Evolutionary conservation across 1,284 basidiomycete genomes (phyloP).

Genomic region (Volvariella volvacea): DNA sequence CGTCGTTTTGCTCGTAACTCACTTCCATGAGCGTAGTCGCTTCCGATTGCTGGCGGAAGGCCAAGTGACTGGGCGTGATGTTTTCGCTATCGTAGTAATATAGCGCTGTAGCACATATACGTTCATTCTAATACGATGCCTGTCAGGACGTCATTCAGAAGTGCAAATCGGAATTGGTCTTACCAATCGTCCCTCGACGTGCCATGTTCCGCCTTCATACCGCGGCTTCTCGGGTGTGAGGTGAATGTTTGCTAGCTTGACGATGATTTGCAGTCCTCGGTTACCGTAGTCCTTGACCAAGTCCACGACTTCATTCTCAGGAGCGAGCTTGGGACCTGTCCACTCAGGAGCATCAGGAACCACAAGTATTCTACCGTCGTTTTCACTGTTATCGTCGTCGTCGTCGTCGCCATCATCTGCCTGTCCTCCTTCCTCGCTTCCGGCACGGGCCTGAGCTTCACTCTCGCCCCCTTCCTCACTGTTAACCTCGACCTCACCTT

Average conservation of each 20-base stretch:
- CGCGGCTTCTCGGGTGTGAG: slow-evolving; percentile 35
- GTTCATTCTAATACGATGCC: slow-evolving; percentile 33
- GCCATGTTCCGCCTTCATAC: slow-evolving; percentile 30
- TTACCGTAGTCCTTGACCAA: slow-evolving; percentile 9
- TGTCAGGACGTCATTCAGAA: neutral
- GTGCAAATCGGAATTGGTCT: slow-evolving; percentile 2
- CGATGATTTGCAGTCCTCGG: slow-evolving; percentile 35
- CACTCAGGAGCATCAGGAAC: too few species aligned
- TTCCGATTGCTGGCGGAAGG: too few species aligned
- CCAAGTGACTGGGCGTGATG: slow-evolving; percentile 14
- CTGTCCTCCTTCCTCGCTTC: too few species aligned
- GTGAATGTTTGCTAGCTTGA: slow-evolving; percentile 43
- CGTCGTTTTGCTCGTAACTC: too few species aligned
- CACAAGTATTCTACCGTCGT: too few species aligned
- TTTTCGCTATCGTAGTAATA: slow-evolving; percentile 25
- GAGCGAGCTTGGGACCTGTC: too few species aligned
- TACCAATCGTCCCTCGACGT: slow-evolving; percentile 29
- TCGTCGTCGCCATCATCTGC: too few species aligned
- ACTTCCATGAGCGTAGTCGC: too few species aligned
- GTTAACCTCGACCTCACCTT: slow-evolving; percentile 10
- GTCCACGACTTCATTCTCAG: slow-evolving; percentile 13
- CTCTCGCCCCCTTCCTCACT: slow-evolving; percentile 6
- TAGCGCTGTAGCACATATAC: slow-evolving; percentile 33
- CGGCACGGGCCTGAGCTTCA: too few species aligned
- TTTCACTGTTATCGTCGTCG: too few species aligned